These are phyloP conservation scores for Schizothecium vesticola DNA, from an alignment of 495 filamentous ascomycete species.

Conservation along the genomic window DNA sequence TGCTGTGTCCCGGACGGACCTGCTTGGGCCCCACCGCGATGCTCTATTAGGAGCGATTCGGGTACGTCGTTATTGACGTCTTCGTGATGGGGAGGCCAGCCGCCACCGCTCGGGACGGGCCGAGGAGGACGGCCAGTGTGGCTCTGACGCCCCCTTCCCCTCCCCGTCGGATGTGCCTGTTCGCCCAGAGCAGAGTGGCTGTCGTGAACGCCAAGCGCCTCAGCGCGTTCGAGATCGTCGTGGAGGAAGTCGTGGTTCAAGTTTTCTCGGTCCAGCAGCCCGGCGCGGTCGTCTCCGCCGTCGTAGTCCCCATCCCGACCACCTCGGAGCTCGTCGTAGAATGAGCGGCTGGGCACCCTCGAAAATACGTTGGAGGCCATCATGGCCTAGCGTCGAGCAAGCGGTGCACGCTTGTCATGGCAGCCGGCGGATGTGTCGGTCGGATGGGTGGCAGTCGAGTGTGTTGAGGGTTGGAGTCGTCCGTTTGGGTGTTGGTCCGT, in stretches of 20 bases:
- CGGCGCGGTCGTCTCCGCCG: constrained; percentile 56
- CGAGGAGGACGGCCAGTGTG: constrained; percentile 1
- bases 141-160: constrained; percentile 9
- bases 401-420: background rate
- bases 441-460: background rate
- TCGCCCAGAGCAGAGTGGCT: constrained; percentile 54
- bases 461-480: background rate
- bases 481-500: background rate
- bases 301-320: constrained; percentile 60
- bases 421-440: background rate
- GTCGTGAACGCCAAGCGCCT: constrained; percentile 59
- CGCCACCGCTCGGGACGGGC: constrained; percentile 16
- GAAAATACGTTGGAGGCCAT: constrained; percentile 79
- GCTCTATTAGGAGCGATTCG: constrained; percentile 77
- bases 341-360: constrained; percentile 54
- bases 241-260: constrained; percentile 61
- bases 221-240: constrained; percentile 58
- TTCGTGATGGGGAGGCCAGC: constrained; percentile 49
- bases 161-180: background rate
- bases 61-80: constrained; percentile 91
- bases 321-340: constrained; percentile 65
- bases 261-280: constrained; percentile 67
- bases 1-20: constrained; percentile 10
- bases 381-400: background rate
- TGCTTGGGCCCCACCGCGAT: constrained; percentile 19